Conservation (phyloP, 345 rosid species). For the Murraya paniculata region DNA sequence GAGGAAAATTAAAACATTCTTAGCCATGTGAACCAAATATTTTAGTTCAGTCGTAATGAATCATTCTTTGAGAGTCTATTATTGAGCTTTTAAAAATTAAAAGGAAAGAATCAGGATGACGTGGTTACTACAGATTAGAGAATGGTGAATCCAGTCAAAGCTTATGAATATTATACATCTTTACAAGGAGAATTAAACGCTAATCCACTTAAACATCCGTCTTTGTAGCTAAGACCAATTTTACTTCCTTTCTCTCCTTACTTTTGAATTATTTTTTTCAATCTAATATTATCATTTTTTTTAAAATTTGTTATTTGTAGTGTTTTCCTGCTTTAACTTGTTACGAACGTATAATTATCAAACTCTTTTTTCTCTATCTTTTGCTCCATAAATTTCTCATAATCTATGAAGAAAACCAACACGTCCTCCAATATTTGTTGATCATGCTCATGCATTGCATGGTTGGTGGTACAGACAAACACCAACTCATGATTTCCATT, state of each 20-base stretch:
- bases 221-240: conserved; percentile 13
- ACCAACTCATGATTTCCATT: conserved; percentile 7
- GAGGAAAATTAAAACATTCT: too few species aligned
- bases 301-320: not conserved
- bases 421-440: not conserved
- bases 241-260: not conserved
- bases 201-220: conserved; percentile 4
- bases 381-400: conserved; percentile 7
- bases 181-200: conserved; percentile 4
- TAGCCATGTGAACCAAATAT: too few species aligned
- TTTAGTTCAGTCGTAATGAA: too few species aligned
- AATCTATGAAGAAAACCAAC: not conserved
- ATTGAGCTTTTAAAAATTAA: too few species aligned
- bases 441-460: not conserved
- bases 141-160: not conserved
- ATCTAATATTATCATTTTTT: not conserved
- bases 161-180: too few species aligned
- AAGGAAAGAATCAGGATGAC: not conserved
- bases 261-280: not conserved
- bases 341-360: not conserved
- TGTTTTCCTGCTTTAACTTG: too few species aligned
- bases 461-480: conserved; percentile 1
- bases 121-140: not conserved
- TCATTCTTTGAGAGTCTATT: too few species aligned
- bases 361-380: not conserved